Conservation (phyloP, 139 green algal genomes). For the Haematococcus sp. region DNA sequence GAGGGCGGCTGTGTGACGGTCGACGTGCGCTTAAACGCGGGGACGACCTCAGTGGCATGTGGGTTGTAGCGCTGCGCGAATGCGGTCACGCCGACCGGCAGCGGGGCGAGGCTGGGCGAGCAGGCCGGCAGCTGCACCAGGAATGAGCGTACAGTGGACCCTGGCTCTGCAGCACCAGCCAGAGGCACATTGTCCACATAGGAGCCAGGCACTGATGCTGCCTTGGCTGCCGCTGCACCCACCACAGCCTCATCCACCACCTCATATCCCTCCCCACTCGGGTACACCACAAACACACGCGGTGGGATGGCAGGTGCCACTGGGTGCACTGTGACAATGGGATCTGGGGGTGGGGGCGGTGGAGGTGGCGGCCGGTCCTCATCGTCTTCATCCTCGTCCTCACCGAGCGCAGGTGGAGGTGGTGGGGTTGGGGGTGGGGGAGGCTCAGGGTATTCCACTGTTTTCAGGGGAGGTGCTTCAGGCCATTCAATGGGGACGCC, state of each 20-base stretch:
- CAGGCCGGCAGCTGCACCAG: constrained; percentile 22
- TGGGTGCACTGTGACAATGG: constrained; percentile 14
- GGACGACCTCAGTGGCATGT: constrained; percentile 35
- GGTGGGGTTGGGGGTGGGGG: constrained; percentile 12
- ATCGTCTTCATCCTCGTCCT: constrained; percentile 11
- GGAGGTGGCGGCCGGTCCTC: constrained; percentile 7
- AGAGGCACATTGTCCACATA: constrained; percentile 9
- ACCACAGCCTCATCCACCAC: constrained; percentile 33
- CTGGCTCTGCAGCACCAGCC: constrained; percentile 20
- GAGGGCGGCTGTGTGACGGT: background rate
- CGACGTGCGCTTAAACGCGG: constrained; percentile 14
- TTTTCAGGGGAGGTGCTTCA: constrained; percentile 12
- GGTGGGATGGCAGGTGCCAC: constrained; percentile 31
- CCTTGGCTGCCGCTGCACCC: background rate
- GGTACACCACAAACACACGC: constrained; percentile 54
- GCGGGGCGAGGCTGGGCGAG: constrained; percentile 3
- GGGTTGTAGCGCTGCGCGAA: constrained; percentile 26
- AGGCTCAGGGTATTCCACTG: constrained; percentile 19
- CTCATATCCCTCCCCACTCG: constrained; percentile 42
- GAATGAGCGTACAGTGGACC: constrained; percentile 29
- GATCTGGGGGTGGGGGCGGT: constrained; percentile 15
- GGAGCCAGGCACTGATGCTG: background rate
- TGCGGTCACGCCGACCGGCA: constrained; percentile 21
- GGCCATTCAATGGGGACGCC: background rate
- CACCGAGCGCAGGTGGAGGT: constrained; percentile 2